Evolutionary conservation across 768 basidiomycete species (phyloP).

Genomic region (Auriscalpium orientale): DNA sequence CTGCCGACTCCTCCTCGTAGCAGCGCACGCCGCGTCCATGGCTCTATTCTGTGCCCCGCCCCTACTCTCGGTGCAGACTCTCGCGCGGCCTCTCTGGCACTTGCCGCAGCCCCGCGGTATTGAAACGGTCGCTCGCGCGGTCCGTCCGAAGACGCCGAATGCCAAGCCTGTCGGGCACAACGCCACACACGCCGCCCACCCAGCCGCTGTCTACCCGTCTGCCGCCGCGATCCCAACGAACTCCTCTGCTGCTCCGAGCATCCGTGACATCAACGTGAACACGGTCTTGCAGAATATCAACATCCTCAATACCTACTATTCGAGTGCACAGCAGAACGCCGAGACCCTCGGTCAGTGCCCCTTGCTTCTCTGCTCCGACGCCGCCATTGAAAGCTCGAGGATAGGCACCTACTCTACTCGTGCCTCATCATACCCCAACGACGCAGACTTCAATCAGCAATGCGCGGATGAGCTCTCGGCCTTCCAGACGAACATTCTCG

Average conservation of each 20-base stretch:
- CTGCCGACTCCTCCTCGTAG: slow-evolving; percentile 32
- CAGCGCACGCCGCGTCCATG: slow-evolving; percentile 34
- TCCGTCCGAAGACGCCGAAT: slow-evolving; percentile 5
- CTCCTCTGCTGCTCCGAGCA: neutral
- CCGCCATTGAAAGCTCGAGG: neutral
- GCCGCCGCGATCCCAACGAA: neutral
- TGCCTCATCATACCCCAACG: slow-evolving; percentile 17
- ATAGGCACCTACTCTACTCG: slow-evolving; percentile 21
- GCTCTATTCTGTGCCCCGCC: slow-evolving; percentile 25
- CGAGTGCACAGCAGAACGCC: slow-evolving; percentile 16
- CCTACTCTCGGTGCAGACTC: slow-evolving; percentile 12
- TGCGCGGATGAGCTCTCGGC: slow-evolving; percentile 28
- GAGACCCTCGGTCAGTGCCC: slow-evolving; percentile 20
- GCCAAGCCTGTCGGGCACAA: neutral
- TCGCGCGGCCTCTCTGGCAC: slow-evolving; percentile 22
- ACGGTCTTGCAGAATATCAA: slow-evolving; percentile 16
- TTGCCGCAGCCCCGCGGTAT: slow-evolving; percentile 12
- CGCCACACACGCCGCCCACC: neutral
- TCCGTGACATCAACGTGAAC: slow-evolving; percentile 7
- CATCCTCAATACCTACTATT: slow-evolving; percentile 20
- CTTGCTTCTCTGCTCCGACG: neutral
- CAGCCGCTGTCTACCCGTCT: neutral
- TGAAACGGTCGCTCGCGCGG: slow-evolving; percentile 10
- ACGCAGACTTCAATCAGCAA: slow-evolving; percentile 31
- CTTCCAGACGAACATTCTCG: slow-evolving; percentile 27